These are phyloP conservation scores for Bimuria novae-zelandiae DNA, from an alignment of 2,329 filamentous ascomycete genomes.

Conservation along the genomic window DNA sequence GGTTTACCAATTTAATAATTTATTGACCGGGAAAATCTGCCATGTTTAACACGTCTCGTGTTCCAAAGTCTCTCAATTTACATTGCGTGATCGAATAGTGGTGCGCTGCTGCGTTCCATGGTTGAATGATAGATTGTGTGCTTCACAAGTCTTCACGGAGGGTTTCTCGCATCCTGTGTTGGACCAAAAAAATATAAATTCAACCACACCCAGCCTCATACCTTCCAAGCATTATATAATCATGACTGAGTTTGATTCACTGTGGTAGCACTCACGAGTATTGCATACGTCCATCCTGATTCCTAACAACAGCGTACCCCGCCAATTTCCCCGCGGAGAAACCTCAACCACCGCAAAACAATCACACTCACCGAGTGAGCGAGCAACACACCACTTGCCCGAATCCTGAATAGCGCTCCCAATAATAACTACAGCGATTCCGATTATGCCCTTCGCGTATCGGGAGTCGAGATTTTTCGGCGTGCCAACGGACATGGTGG, in stretches of 20 bases:
- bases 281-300: too few species aligned
- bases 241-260: too few species aligned
- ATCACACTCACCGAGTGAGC: not conserved
- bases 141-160: too few species aligned
- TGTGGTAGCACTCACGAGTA: too few species aligned
- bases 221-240: too few species aligned
- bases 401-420: not conserved
- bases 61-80: too few species aligned
- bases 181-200: too few species aligned
- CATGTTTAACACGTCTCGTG: too few species aligned
- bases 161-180: too few species aligned
- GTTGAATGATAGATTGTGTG: not conserved
- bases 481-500: not conserved
- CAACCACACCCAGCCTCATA: too few species aligned
- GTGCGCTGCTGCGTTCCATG: too few species aligned
- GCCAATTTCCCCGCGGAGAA: constrained; percentile 15
- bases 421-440: not conserved
- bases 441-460: not conserved
- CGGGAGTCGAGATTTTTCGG: constrained; percentile 1
- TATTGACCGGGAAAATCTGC: not conserved
- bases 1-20: not conserved
- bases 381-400: not conserved
- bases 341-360: constrained; percentile 1
- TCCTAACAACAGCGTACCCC: not conserved
- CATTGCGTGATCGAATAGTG: too few species aligned